Conservation (phyloP, 179 eudicot species). For the Nepenthes alata region DNA sequence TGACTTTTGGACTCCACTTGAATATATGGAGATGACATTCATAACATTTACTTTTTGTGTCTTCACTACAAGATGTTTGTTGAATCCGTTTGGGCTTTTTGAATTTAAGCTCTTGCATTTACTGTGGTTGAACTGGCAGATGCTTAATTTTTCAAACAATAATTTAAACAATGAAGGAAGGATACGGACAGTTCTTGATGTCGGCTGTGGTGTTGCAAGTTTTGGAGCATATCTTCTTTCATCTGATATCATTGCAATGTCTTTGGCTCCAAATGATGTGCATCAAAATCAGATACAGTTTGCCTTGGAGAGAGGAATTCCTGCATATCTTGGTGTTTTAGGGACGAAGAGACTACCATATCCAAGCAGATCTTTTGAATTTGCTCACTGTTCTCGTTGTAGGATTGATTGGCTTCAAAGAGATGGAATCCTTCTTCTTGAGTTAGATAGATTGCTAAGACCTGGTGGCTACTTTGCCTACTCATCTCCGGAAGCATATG, state of each 20-base stretch:
- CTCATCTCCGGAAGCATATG: slow-evolving; percentile 98
- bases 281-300: slow-evolving; percentile 98
- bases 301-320: slow-evolving; percentile 96
- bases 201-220: slow-evolving; percentile 99
- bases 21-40: background rate
- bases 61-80: background rate
- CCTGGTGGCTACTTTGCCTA: slow-evolving; percentile 99
- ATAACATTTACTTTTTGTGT: background rate
- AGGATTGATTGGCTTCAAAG: slow-evolving; percentile 99
- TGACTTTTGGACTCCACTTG: background rate
- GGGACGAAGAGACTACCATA: slow-evolving; percentile 98
- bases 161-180: slow-evolving; percentile 65
- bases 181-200: slow-evolving; percentile 84
- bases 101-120: slow-evolving; percentile 2
- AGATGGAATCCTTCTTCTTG: slow-evolving; percentile 89
- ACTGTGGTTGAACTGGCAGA: slow-evolving; percentile 35
- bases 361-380: slow-evolving; percentile 93
- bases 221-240: slow-evolving; percentile 93
- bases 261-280: slow-evolving; percentile 94
- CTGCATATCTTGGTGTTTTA: slow-evolving; percentile 93
- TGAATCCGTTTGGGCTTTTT: background rate
- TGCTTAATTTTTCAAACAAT: slow-evolving; percentile 78
- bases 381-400: slow-evolving; percentile 98
- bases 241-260: slow-evolving; percentile 78
- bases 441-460: slow-evolving; percentile 80